Evolutionary conservation across 768 basidiomycete genomes (phyloP), one percentile per base, ranked within the genome.

Genomic region (Tulasnella calospora): DNA sequence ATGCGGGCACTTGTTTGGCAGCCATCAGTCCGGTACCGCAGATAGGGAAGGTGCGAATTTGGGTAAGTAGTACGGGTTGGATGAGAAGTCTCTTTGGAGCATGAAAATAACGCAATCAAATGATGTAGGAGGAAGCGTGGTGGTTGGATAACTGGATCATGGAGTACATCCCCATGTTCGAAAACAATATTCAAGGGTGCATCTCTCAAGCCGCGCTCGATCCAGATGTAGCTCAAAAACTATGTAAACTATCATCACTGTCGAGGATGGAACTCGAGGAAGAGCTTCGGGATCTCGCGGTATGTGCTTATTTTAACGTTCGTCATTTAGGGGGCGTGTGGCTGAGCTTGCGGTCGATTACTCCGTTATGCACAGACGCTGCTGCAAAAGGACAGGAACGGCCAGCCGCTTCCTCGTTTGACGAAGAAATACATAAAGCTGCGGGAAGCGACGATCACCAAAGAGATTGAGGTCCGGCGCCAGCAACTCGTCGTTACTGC

Each of bases 91-190:
- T 35, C 1, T 5, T 12, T 8, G 15, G 51, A 1, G 21, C 35
- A 10, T 35, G 57, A 1, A 17, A 17, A 8, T 67, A 35, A 67
- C 30, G 3, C 19, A 3, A 8, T 67, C 10, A 13, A 35, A 67
- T 13, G 13, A 35, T 67, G 19, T 15, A 67, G 61, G 33, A 67
- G 17, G 61, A 33, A 33, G 61, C 61, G 10, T 10, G 61, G 27
- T 67, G 61, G 61, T 35, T 67, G 61, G 61, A 67, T 33, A 33
- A 33, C 17, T 67, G 61, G 61, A 67, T 67, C 33, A 67, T 67
- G 61, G 27, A 67, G 61, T 67, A 67, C 61, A 67, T 67, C 30
- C 61, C 61, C 30, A 67, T 67, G 61, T 67, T 67, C 30, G 61
- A 67, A 13, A 67, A 67, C 61, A 67, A 30, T 30, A 67, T 67